Evolutionary conservation across 208 protist species (phyloP), one percentile per base, ranked within the genome.

Genomic region (Spongospora subterranea): DNA sequence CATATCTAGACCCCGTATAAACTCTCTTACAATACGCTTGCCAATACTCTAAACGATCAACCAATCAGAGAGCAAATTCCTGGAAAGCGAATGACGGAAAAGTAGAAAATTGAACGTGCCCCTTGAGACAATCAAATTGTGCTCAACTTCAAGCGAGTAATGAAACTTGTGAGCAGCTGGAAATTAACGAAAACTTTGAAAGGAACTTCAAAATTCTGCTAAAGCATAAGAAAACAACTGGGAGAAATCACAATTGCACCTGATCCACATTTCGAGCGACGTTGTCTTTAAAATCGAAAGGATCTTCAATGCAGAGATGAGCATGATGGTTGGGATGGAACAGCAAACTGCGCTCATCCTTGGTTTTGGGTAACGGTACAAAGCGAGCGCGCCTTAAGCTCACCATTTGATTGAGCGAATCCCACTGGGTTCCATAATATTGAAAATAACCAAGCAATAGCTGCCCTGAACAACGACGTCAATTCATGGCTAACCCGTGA

Each of bases 271-370:
- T 82, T 6, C 71, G 71, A 35, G 35, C 71, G 35, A 82, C 71
- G n/a, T 82, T 82, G 35, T 82, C 71, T 6, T 43, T 6, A 45
- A 6, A 17, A 43, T 82, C 71, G 71, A 82, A 82, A 6, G 71
- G 71, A 43, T 82, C 71, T 45, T 45, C 11, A n/a, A 82, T 82
- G 40, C 6, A 6, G 17, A 45, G 6, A 6, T 39, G 6, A 6
- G 11, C 6, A 20, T 82, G 71, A 20, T 82, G 71, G 35, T 6
- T 45, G 17, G 6, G 6, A 43, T 82, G 71, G n/a, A 82, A 82
- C 71, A 39, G 6, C 35, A 6, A 6, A 43, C 11, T 6, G 6
- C 71, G 71, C 13, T 39, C 6, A 32, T 65, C 54, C 54, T 17
- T 29, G 6, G 71, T 6, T n/a, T 39, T 20, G 6, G 71, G 71